Base-by-base conservation (phyloP, 1,284 basidiomycete genomes). In the Coniferiporia weirii region DNA sequence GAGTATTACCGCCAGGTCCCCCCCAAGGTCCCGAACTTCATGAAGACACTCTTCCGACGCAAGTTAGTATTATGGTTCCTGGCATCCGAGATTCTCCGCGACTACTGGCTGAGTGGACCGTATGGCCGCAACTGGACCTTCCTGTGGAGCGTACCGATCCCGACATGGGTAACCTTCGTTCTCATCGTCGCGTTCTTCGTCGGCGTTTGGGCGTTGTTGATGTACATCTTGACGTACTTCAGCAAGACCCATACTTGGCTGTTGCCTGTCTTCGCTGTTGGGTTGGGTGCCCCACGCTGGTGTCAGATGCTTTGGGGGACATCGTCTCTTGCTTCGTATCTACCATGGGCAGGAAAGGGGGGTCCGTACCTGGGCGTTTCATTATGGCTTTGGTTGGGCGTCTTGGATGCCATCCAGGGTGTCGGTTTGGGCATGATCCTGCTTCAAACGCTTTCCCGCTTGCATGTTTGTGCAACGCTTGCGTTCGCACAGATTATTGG, bases 161-260 rank as follows among this genome's bases (percentile, higher is more conserved):
- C 91, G 19, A 86, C 87, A 65, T 94, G 87, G 87, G 84, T 87
- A 64, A 93, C 89, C 52, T 75, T 92, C 20, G 70, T 95, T 22
- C 85, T 95, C 62, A 81, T 95, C 69, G 71, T 88, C 66, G 69
- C 79, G 27, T 96, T 96, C 82, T 96, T 96, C 74, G 73, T 95
- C 62, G 83, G 83, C 59, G 81, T 95, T 52, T 96, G 93, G 93
- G 89, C 79, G 12, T 66, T 82, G 10, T 75, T 91, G 72, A 76
- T 96, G 70, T 71, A 80, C 57, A 75, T 93, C 56, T 77, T 96
- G 67, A 95, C 91, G 15, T 80, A 87, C 66, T 86, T 94, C 73
- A 91, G 89, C 68, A 95, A 94, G 74, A 91, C 90, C 4, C 93
- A 96, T 70, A 95, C 93, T 10, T 96, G 93, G 93, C 76, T 96